phyloP scores from a whole-genome alignment of 768 basidiomycete genomes.

The Boletus subcaerulescens region DNA sequence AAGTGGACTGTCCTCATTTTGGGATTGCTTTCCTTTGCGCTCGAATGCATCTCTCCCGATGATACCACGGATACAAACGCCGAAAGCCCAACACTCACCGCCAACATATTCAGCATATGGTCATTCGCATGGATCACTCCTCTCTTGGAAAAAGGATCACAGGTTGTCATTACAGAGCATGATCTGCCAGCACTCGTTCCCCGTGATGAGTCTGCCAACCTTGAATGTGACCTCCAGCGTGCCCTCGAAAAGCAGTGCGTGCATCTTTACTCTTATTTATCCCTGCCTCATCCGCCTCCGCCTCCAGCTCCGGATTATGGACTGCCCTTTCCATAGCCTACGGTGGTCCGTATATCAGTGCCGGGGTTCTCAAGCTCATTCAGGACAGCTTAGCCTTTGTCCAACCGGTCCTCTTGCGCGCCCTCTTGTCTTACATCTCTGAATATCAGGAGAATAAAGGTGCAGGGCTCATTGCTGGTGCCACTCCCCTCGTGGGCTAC shows the following conservation, averaged over 20 bases:
- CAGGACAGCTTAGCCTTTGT: slow-evolving; percentile 81
- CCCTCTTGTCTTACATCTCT: slow-evolving; percentile 79
- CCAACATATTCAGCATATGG: slow-evolving; percentile 81
- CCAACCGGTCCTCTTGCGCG: slow-evolving; percentile 84
- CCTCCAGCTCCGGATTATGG: slow-evolving; percentile 60
- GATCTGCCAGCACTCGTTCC: slow-evolving; percentile 78
- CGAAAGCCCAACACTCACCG: slow-evolving; percentile 71
- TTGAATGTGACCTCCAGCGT: slow-evolving; percentile 57
- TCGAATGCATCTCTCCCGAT: slow-evolving; percentile 74
- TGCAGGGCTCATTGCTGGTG: slow-evolving; percentile 21
- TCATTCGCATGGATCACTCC: slow-evolving; percentile 87
- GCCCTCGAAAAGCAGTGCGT: slow-evolving; percentile 66
- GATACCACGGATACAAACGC: slow-evolving; percentile 37
- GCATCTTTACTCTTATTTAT: not conserved
- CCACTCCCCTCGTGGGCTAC: slow-evolving; percentile 63
- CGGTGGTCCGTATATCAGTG: slow-evolving; percentile 68
- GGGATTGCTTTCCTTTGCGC: slow-evolving; percentile 51
- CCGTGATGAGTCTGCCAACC: slow-evolving; percentile 64
- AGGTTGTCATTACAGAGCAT: slow-evolving; percentile 71
- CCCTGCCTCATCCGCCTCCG: not conserved
- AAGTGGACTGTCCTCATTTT: slow-evolving; percentile 43
- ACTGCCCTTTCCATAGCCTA: slow-evolving; percentile 74
- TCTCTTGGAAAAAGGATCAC: slow-evolving; percentile 67
- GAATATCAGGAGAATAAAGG: slow-evolving; percentile 57
- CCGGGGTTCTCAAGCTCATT: slow-evolving; percentile 62